Conservation (phyloP, 306 rosid species). For the Castanopsis chinensis region DNA sequence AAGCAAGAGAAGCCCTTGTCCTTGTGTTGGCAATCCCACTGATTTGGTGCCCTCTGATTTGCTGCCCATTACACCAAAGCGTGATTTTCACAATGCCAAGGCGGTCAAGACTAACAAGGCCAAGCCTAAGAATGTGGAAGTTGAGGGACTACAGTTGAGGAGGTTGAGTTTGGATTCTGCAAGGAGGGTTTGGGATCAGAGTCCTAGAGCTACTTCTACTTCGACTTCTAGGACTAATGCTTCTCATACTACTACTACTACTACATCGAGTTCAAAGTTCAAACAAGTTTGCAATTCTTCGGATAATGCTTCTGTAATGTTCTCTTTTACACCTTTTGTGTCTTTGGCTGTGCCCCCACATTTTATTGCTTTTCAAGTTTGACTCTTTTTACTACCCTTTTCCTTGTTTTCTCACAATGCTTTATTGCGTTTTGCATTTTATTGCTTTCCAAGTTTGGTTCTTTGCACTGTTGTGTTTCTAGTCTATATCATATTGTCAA, state of each 20-base stretch:
- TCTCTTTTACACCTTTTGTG: background rate
- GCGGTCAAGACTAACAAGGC: background rate
- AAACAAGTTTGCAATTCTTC: constrained; percentile 30
- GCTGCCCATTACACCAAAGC: constrained; percentile 10
- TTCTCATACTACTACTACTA: background rate
- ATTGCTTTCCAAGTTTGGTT: no score
- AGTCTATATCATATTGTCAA: no score
- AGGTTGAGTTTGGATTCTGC: constrained; percentile 75
- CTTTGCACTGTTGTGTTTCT: no score
- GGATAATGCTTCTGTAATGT: constrained; percentile 11
- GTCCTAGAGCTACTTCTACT: background rate
- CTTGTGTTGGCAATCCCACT: constrained; percentile 60
- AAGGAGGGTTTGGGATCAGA: constrained; percentile 56
- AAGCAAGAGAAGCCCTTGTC: constrained; percentile 36
- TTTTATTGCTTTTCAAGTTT: background rate
- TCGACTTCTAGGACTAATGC: background rate
- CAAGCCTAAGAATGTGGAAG: background rate
- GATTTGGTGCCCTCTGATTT: constrained; percentile 52
- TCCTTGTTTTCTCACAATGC: no score
- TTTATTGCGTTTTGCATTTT: no score
- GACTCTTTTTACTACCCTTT: no score
- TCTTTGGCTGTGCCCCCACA: background rate
- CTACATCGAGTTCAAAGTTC: constrained; percentile 23
- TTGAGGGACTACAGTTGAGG: constrained; percentile 33
- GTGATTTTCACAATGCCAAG: constrained; percentile 5